Base-by-base conservation (phyloP, 768 basidiomycete genomes). In the Lactifluus hygrophoroides region DNA sequence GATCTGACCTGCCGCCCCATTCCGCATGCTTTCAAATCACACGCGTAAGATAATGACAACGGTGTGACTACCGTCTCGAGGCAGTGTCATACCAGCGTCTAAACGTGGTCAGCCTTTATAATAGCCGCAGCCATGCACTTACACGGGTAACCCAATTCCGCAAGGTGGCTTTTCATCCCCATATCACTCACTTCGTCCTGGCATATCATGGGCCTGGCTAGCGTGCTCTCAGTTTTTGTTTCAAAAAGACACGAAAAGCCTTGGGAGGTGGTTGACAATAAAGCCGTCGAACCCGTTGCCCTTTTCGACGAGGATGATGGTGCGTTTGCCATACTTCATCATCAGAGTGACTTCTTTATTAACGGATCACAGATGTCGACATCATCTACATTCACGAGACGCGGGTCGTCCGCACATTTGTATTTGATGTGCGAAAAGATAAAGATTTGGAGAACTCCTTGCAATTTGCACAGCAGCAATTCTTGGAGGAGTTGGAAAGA, bases 231-330 rank as follows among this genome's bases (percentile, higher is more conserved):
- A 49, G 61, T 68, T 66, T 72, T 72, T 61, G 79, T 85, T 64
- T 77, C 80, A 60, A 76, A 81, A 59, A 80, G 76, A 61, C 61
- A 65, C 30, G 80, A 85, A 66, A 72, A 72, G 9, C 80, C 86
- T 37, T 90, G 88, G 88, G 88, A 90, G 72, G 87, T 90, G 42
- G 84, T 89, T 28, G 82, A 83, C 57, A 81, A 76, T 66, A 80
- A 78, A 66, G 70, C 74, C 32, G 80, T 90, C 49, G 79, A 83
- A 46, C 83, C 88, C 25, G 78, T 89, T 14, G 74, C 79, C 17
- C 80, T 78, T 69, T 86, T 81, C 69, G 78, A 81, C 62, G 82
- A 81, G 25, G 71, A 74, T 52, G 80, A 85, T 61, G 82, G 82
- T 83, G 57, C 47, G 76, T 61, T 11, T 66, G 45, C 58, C 34